phyloP scores from a whole-genome alignment of 2,329 filamentous ascomycete genomes.

The Cryphonectria parasitica region DNA sequence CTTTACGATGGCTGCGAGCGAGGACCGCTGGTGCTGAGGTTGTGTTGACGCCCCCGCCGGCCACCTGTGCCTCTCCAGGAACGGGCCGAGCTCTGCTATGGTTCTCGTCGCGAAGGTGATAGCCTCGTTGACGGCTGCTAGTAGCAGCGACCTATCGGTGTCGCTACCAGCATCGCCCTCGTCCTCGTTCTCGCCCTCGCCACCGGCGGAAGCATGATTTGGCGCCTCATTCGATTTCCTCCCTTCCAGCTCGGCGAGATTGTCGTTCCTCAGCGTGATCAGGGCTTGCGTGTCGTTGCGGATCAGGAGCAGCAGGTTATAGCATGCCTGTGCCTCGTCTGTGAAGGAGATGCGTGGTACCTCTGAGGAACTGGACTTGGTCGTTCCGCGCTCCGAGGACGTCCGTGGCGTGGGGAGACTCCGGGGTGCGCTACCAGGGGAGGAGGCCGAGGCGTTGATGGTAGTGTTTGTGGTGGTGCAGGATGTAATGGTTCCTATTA shows the following conservation, averaged over 20 bases:
- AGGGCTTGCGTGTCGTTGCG: conserved; percentile 28
- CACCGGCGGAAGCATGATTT: not conserved
- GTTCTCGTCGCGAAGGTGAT: conserved; percentile 26
- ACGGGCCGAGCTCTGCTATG: conserved; percentile 27
- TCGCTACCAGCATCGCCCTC: not conserved
- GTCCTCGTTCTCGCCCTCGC: not conserved
- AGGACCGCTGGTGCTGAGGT: not conserved
- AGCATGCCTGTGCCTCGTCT: conserved; percentile 28
- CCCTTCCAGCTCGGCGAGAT: conserved; percentile 16
- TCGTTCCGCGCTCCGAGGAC: conserved; percentile 21
- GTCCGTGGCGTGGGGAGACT: conserved; percentile 12
- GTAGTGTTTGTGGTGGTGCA: not conserved
- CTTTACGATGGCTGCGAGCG: not conserved
- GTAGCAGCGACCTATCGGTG: conserved; percentile 11
- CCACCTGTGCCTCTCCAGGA: conserved; percentile 26
- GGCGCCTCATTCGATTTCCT: not conserved
- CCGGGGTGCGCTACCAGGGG: not conserved
- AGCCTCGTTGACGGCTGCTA: conserved; percentile 24
- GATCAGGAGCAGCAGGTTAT: conserved; percentile 27
- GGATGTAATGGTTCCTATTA: not conserved
- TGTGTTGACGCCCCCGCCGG: not conserved
- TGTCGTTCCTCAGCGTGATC: conserved; percentile 27
- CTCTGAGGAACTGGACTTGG: conserved; percentile 5
- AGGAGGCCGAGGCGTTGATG: not conserved
- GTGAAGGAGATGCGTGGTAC: conserved; percentile 14